Conservation (phyloP, 306 rosid species). For the Inga leiocalycina region DNA sequence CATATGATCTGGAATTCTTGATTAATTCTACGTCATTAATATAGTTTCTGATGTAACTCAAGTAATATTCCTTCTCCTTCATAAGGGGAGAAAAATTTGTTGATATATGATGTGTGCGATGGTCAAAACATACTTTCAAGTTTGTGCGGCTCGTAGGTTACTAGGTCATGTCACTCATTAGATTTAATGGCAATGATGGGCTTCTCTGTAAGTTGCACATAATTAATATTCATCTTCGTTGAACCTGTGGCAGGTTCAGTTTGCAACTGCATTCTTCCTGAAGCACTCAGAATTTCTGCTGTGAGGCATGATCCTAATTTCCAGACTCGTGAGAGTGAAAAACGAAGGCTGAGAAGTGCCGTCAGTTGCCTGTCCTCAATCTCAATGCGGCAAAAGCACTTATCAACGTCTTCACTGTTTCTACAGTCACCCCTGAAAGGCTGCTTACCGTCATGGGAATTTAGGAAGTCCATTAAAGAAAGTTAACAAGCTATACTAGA, state of each 20-base stretch:
- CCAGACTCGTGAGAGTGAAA: conserved; percentile 67
- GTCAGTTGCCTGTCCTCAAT: conserved; percentile 82
- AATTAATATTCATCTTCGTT: conserved; percentile 6
- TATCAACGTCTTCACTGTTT: conserved; percentile 79
- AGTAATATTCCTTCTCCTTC: not conserved
- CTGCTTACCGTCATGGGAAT: conserved; percentile 81
- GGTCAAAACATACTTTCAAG: not conserved
- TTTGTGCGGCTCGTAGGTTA: not conserved
- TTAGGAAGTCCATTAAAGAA: conserved; percentile 79
- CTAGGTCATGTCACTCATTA: not conserved
- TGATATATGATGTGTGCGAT: not conserved
- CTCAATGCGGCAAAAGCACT: conserved; percentile 91
- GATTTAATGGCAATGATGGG: conserved; percentile 1
- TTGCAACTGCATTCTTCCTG: conserved; percentile 88
- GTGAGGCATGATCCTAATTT: conserved; percentile 73
- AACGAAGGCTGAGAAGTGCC: conserved; percentile 65
- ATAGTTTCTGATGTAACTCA: not conserved
- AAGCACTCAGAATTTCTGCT: conserved; percentile 73
- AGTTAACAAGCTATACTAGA: conserved; percentile 50
- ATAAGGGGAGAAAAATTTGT: not conserved
- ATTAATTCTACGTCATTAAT: not conserved
- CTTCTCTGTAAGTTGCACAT: not conserved
- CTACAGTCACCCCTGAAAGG: conserved; percentile 93
- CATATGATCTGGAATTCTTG: not conserved
- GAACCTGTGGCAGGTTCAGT: conserved; percentile 65